Evolutionary conservation across 805 yeast genomes (phyloP).

Genomic region (Pichia deserticola): DNA sequence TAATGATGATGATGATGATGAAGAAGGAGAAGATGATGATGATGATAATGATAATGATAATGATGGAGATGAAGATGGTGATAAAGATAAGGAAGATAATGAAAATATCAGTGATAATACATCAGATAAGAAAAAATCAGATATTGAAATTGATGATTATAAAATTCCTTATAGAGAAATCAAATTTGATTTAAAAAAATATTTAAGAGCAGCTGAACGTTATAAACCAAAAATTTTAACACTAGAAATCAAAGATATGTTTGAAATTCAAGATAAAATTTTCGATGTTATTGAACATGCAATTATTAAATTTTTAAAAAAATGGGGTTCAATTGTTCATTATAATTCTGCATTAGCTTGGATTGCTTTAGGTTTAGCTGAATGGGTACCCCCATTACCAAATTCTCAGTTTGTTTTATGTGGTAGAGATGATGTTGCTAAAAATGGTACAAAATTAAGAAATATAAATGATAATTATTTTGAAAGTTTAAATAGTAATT

Average conservation of each 20-base stretch:
- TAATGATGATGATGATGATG: conserved; percentile 24
- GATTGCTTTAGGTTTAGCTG: conserved; percentile 83
- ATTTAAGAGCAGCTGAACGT: conserved; percentile 40
- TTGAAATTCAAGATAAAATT: conserved; percentile 43
- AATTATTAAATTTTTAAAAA: conserved; percentile 53
- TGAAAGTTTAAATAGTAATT: conserved; percentile 21
- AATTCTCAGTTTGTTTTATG: conserved; percentile 47
- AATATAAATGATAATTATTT: conserved; percentile 27
- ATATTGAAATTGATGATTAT: conserved; percentile 11
- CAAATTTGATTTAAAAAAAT: conserved; percentile 52
- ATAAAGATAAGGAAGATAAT: neutral
- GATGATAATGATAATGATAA: conserved; percentile 29
- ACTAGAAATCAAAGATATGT: conserved; percentile 28
- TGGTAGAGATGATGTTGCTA: conserved; percentile 42
- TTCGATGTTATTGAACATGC: conserved; percentile 52
- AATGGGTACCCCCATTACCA: conserved; percentile 72
- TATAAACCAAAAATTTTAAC: conserved; percentile 26
- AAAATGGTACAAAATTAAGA: conserved; percentile 30
- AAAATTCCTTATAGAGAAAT: conserved; percentile 32
- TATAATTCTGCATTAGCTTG: conserved; percentile 81
- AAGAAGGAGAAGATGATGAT: conserved; percentile 13
- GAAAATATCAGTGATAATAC: conserved; percentile 8
- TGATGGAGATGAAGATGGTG: conserved; percentile 19
- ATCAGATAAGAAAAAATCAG: conserved; percentile 9
- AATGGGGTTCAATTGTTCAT: conserved; percentile 73